Base-by-base conservation (phyloP, 371 early-diverging fungal genomes). In the Rhizomucor pusillus region DNA sequence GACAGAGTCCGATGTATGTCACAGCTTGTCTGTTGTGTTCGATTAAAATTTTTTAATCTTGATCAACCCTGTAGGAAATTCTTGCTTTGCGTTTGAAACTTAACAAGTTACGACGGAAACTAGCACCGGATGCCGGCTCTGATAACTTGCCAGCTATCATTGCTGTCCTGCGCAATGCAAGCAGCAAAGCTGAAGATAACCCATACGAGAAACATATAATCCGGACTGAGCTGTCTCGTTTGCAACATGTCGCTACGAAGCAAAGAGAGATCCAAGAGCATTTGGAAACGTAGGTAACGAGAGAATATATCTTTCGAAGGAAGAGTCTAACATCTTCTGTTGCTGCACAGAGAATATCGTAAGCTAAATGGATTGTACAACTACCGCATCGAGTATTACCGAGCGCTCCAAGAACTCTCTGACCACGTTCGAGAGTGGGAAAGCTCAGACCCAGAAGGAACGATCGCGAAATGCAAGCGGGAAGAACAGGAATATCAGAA, bases 361-460 rank as follows among this genome's bases (percentile, higher is more conserved):
- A 56, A 56, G 18, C 54, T 82, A 1, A 63, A 57, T 23, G 67
- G 67, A 2, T 29, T 69, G 1, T 62, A 62, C 34, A 74, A 75
- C 49, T 50, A 70, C 11, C 80, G 86, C 6, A 75, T 83, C 14
- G 75, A 70, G 13, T 87, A 85, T 56, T 87, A 74, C 50, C 63
- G 71, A 7, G 67, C 69, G 11, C 70, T 87, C 1, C 86, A 89
- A 58, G 50, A 52, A 0, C 66, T 87, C 16, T 84, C 86, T 0
- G 84, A 85, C 43, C 69, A 67, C 10, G 62, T 72, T 5, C 25
- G 35, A 13, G 63, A 50, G 7, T 68, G 77, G 58, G 53, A 65
- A 43, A 58, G 66, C 18, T 9, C 13, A 1, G 40, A 68, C 25
- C 76, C 79, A 0, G 49, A 52, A 23, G 25, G 18, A 22, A 69